Percentiles rank a stretch among this genome's conserved stretches.
phyloP scores from a whole-genome alignment of 2,329 filamentous ascomycete genomes.

The Colletotrichum sp. region DNA sequence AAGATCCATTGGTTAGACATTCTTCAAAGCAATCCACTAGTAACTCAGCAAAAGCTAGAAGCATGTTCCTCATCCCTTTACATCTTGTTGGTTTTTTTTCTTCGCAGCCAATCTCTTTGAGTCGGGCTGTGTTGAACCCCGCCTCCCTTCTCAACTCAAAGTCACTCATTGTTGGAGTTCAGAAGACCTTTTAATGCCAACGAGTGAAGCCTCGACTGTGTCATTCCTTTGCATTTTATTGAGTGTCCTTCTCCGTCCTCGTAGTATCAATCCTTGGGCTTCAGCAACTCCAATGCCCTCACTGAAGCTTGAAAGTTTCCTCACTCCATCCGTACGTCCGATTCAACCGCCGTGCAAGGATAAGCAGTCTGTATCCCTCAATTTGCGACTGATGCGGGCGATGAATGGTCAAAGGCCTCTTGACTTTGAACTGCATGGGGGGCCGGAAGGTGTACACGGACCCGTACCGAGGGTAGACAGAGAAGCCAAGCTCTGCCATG shows the following conservation, averaged over 20 bases:
- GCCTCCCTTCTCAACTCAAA: not conserved
- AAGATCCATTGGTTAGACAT: not conserved
- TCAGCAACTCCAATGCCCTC: not conserved
- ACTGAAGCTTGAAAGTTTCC: constrained; percentile 30
- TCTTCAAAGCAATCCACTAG: not conserved
- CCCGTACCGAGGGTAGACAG: constrained; percentile 42
- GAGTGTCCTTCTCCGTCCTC: not conserved
- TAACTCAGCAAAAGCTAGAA: not conserved
- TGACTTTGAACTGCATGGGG: constrained; percentile 26
- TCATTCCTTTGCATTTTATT: not conserved
- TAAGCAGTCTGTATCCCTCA: constrained; percentile 34
- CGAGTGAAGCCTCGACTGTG: not conserved
- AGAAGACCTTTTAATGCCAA: not conserved
- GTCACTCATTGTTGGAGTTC: not conserved
- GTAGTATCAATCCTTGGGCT: not conserved
- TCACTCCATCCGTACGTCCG: constrained; percentile 40
- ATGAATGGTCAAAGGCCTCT: not conserved
- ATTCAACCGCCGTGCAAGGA: constrained; percentile 35
- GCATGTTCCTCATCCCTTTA: not conserved
- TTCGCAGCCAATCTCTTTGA: not conserved
- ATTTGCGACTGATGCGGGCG: constrained; percentile 31
- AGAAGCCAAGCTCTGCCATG: constrained; percentile 47
- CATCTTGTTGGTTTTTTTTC: not conserved
- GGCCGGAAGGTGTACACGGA: constrained; percentile 47
- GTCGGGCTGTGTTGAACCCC: not conserved